These are phyloP conservation scores for Zoysia pacifica DNA, from an alignment of 176 grass and related monocot species.

Conservation along the genomic window DNA sequence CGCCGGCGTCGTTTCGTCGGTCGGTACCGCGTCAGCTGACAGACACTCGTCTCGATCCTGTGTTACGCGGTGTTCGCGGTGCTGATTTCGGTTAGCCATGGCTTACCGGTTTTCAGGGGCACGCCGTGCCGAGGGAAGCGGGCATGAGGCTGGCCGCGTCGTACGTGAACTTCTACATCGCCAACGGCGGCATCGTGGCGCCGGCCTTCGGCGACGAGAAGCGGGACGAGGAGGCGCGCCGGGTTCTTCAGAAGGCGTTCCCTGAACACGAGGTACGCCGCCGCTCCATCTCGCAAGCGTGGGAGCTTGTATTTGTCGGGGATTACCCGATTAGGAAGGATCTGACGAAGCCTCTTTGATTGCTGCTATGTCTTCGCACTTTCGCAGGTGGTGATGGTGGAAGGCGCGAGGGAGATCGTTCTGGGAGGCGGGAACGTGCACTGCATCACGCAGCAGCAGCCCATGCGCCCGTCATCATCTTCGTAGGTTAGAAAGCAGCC, in stretches of 20 bases:
- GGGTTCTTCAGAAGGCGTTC: conserved; percentile 65
- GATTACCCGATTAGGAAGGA: background rate
- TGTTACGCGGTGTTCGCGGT: background rate
- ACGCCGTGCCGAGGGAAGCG: conserved; percentile 57
- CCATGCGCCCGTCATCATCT: conserved; percentile 20
- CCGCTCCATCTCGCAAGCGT: background rate
- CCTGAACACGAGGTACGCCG: conserved; percentile 59
- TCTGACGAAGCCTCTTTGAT: background rate
- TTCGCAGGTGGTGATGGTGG: conserved; percentile 50
- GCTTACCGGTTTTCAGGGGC: conserved; percentile 50
- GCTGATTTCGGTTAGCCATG: conserved; percentile 11
- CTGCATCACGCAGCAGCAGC: conserved; percentile 97
- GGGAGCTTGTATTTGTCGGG: background rate
- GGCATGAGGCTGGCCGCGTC: conserved; percentile 81
- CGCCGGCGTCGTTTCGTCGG: conserved; percentile 50
- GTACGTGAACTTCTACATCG: conserved; percentile 88
- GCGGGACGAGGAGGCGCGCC: conserved; percentile 57
- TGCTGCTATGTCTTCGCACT: background rate
- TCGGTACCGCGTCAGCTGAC: conserved; percentile 20
- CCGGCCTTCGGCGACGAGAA: conserved; percentile 74
- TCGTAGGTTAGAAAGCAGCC: background rate
- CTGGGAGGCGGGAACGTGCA: conserved; percentile 92
- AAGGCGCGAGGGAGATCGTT: conserved; percentile 80
- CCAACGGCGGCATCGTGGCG: conserved; percentile 71
- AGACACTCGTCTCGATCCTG: background rate